A percentile compares a stretch with the other conserved stretches of the same genome.
phyloP scores from a whole-genome alignment of 495 filamentous ascomycete genomes.

The Rusavskia elegans region DNA sequence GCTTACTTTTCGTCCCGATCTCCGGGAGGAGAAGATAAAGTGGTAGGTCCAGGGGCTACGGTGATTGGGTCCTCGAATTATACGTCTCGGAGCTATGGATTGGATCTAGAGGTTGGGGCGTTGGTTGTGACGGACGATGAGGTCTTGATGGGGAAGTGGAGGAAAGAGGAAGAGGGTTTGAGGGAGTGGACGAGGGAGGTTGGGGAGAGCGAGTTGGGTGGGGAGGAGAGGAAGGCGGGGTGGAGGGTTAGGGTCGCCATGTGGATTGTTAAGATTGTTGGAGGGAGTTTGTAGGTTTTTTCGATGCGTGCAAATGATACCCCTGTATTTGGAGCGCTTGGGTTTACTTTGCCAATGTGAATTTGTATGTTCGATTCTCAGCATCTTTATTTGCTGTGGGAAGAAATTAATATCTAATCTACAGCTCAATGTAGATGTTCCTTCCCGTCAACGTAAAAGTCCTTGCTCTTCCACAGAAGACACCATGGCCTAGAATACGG shows the following conservation, averaged over 20 bases:
- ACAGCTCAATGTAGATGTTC: no score
- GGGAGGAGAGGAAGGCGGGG: conserved; percentile 65
- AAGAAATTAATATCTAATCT: no score
- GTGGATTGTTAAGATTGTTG: conserved; percentile 68
- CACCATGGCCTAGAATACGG: no score
- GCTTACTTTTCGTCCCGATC: conserved; percentile 38
- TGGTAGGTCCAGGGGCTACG: conserved; percentile 51
- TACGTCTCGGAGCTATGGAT: conserved; percentile 78
- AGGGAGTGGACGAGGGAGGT: conserved; percentile 51
- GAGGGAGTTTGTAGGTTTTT: conserved; percentile 42
- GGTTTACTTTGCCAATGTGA: no score
- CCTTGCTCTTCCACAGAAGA: no score
- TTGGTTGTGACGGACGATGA: conserved; percentile 70
- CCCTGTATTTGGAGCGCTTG: background rate
- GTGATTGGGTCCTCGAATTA: conserved; percentile 90
- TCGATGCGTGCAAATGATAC: background rate
- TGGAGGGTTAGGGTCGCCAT: conserved; percentile 77
- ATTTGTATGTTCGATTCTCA: no score
- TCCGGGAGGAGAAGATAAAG: background rate
- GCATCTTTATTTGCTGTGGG: no score
- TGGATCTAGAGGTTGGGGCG: conserved; percentile 79
- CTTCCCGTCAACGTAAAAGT: no score
- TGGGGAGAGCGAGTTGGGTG: conserved; percentile 58
- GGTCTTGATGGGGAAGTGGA: conserved; percentile 52
- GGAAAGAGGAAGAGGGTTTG: conserved; percentile 64